Evolutionary conservation across 768 basidiomycete species (phyloP).

Genomic region (Terana coerulea): DNA sequence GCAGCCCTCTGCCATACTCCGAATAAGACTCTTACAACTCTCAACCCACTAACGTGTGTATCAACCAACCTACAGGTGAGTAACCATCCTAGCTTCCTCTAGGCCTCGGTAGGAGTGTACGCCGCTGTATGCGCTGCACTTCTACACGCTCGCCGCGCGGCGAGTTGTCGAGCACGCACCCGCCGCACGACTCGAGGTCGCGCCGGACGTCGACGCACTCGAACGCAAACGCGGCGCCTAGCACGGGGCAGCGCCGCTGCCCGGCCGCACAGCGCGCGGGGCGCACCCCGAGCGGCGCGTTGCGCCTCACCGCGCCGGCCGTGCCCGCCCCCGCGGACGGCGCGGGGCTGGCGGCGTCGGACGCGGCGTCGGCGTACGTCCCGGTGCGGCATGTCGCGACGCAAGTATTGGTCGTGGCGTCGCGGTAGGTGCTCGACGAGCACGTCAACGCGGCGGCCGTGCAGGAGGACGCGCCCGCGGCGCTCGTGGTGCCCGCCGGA

Average conservation of each 20-base stretch:
- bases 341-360: background rate
- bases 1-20: too few relatives aligned
- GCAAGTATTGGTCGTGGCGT: background rate
- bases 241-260: conserved; percentile 15
- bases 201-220: conserved; percentile 19
- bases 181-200: conserved; percentile 24
- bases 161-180: conserved; percentile 19
- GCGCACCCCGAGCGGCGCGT: background rate
- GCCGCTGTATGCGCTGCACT: too few relatives aligned
- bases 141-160: too few relatives aligned
- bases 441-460: background rate
- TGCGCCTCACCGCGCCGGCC: background rate
- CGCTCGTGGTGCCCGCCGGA: background rate
- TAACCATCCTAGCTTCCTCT: too few relatives aligned
- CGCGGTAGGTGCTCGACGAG: background rate
- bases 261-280: conserved; percentile 8
- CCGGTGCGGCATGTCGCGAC: background rate
- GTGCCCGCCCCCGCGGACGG: too few relatives aligned
- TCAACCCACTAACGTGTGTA: too few relatives aligned
- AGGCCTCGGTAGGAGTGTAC: too few relatives aligned
- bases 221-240: conserved; percentile 9
- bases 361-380: background rate
- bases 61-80: too few relatives aligned
- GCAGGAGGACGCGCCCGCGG: background rate
- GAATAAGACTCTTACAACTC: too few relatives aligned